Evolutionary conservation across 192 early-diverging fungal species (phyloP).

Genomic region (Backusella westeae): DNA sequence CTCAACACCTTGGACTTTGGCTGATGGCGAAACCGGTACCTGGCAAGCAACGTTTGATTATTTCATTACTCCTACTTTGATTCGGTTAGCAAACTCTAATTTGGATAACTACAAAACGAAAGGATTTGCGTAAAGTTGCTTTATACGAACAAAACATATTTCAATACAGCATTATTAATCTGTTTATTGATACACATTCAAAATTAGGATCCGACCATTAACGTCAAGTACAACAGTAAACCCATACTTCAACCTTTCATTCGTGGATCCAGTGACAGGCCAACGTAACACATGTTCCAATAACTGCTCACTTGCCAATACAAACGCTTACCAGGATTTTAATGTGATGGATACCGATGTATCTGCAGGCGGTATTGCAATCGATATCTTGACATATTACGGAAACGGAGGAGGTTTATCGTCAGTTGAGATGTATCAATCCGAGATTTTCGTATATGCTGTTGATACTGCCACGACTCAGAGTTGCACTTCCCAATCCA

Average conservation of each 20-base stretch:
- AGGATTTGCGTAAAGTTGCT: constrained; percentile 1
- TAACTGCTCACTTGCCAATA: background rate
- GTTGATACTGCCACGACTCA: background rate
- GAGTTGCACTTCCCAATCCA: background rate
- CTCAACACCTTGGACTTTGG: background rate
- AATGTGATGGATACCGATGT: constrained; percentile 31
- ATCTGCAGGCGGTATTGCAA: constrained; percentile 45
- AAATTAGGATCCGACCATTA: background rate
- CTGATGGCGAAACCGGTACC: background rate
- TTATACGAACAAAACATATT: background rate
- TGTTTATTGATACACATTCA: background rate
- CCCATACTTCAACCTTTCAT: constrained; percentile 12
- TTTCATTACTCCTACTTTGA: constrained; percentile 6
- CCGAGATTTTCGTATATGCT: constrained; percentile 27
- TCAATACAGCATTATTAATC: background rate
- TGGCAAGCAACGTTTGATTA: constrained; percentile 1
- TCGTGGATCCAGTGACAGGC: background rate
- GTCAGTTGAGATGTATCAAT: constrained; percentile 30
- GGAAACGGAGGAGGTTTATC: constrained; percentile 32
- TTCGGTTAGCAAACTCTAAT: constrained; percentile 1
- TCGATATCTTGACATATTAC: constrained; percentile 44
- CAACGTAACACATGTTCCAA: background rate
- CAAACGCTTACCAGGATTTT: constrained; percentile 35
- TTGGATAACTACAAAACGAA: background rate
- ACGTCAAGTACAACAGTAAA: background rate